Evolutionary conservation across 169 alveolate species (phyloP).

Genomic region (Cryptosporidium sp.): DNA sequence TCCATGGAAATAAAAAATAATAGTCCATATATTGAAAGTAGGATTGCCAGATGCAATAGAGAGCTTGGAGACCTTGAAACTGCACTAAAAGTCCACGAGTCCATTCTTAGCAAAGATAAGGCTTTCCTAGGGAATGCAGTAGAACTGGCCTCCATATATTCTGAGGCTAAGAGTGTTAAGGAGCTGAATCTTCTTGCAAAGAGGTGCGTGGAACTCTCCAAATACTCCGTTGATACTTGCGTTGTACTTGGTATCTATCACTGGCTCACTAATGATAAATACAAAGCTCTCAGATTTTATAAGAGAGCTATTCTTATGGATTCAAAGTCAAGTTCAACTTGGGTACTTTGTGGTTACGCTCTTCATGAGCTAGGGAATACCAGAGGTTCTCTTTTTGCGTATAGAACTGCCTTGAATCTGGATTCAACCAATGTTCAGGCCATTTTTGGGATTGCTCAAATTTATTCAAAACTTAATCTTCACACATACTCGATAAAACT

Average conservation of each 20-base stretch:
- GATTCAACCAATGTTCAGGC: constrained; percentile 45
- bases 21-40: constrained; percentile 16
- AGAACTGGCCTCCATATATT: constrained; percentile 35
- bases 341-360: constrained; percentile 70
- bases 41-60: constrained; percentile 53
- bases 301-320: constrained; percentile 61
- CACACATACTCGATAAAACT: constrained; percentile 29
- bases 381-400: constrained; percentile 48
- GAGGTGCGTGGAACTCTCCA: constrained; percentile 50
- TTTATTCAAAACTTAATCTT: constrained; percentile 36
- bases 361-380: constrained; percentile 57
- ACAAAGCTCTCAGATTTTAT: constrained; percentile 65
- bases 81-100: constrained; percentile 2
- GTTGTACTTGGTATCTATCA: constrained; percentile 67
- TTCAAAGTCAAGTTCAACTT: constrained; percentile 28
- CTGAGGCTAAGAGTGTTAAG: constrained; percentile 28
- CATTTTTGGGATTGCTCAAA: constrained; percentile 55
- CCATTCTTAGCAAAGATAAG: constrained; percentile 7
- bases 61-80: constrained; percentile 27
- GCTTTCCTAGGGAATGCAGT: constrained; percentile 13
- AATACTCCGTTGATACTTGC: constrained; percentile 62
- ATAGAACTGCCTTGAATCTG: constrained; percentile 52
- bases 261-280: constrained; percentile 63
- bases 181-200: constrained; percentile 49
- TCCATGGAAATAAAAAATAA: not conserved